A percentile compares a stretch with the other conserved stretches of the same genome.
phyloP scores from a whole-genome alignment of 352 stramenopile genomes.

The Globisporangium megalacanthum region DNA sequence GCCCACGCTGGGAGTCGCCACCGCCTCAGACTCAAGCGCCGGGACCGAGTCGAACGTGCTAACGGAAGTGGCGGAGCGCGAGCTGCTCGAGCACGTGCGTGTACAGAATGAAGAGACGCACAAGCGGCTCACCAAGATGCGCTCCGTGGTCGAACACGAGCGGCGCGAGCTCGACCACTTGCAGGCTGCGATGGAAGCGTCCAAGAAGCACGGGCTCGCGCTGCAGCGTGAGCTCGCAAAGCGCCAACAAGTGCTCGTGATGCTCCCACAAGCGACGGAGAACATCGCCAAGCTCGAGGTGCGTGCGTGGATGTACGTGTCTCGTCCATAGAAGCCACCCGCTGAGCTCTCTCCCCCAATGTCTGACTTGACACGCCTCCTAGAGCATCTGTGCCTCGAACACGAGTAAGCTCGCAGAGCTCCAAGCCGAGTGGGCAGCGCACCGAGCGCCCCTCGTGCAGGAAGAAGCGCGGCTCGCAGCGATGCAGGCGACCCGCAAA shows the following conservation, averaged over 20 bases:
- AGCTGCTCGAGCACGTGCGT: slow-evolving; percentile 27
- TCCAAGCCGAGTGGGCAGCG: slow-evolving; percentile 47
- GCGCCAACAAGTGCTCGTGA: slow-evolving; percentile 48
- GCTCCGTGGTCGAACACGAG: slow-evolving; percentile 32
- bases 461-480: slow-evolving; percentile 36
- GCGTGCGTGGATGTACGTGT: not conserved
- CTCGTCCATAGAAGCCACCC: too few species aligned
- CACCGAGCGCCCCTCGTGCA: slow-evolving; percentile 38
- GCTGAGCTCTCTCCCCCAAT: not conserved
- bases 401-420: slow-evolving; percentile 37
- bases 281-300: slow-evolving; percentile 73
- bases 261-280: slow-evolving; percentile 55
- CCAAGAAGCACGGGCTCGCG: slow-evolving; percentile 18
- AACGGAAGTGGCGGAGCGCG: slow-evolving; percentile 8
- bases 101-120: slow-evolving; percentile 27
- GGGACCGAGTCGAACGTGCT: not conserved
- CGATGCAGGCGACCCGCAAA: slow-evolving; percentile 47
- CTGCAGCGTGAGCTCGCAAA: slow-evolving; percentile 46
- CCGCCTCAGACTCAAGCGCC: too few species aligned
- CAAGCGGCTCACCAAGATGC: slow-evolving; percentile 33
- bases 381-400: slow-evolving; percentile 50
- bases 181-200: slow-evolving; percentile 29
- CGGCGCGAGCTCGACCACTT: slow-evolving; percentile 19
- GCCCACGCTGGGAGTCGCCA: too few species aligned
- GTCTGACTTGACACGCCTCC: not conserved